A percentile compares a stretch with the other conserved stretches of the same genome.
phyloP scores from a whole-genome alignment of 371 early-diverging fungal genomes.

The Mucor saturninus region DNA sequence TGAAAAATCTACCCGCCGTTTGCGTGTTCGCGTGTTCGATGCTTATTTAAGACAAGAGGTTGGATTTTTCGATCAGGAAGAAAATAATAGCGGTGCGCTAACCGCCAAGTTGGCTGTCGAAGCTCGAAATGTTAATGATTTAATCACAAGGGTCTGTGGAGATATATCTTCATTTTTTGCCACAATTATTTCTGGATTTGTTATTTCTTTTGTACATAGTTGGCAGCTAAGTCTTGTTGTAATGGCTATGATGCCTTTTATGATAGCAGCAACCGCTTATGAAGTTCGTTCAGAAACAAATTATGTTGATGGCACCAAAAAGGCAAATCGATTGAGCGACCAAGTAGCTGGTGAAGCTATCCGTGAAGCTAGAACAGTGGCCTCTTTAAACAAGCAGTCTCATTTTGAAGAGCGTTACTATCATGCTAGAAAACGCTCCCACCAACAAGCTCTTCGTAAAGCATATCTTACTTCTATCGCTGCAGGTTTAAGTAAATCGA shows the following conservation, averaged over 20 bases:
- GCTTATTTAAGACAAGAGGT: constrained; percentile 79
- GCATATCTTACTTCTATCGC: constrained; percentile 63
- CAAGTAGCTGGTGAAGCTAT: constrained; percentile 82
- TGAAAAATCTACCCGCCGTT: constrained; percentile 58
- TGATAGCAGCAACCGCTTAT: constrained; percentile 37
- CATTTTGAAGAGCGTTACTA: constrained; percentile 63
- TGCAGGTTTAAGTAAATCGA: constrained; percentile 63
- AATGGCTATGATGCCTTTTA: constrained; percentile 44
- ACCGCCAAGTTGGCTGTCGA: constrained; percentile 80
- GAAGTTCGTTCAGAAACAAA: constrained; percentile 30
- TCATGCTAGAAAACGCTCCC: constrained; percentile 63
- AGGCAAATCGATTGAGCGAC: constrained; percentile 61
- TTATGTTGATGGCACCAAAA: constrained; percentile 53
- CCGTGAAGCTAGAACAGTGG: constrained; percentile 79
- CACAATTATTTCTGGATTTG: constrained; percentile 35
- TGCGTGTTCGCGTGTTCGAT: constrained; percentile 58
- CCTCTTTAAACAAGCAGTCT: constrained; percentile 73
- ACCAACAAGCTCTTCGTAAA: constrained; percentile 58
- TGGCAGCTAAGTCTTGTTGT: constrained; percentile 60
- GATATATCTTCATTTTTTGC: constrained; percentile 52
- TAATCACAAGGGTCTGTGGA: constrained; percentile 68
- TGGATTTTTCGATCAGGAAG: constrained; percentile 80
- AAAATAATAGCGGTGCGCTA: constrained; percentile 77
- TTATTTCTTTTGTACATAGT: constrained; percentile 41
- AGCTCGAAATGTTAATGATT: constrained; percentile 64